A percentile compares a stretch with the other conserved stretches of the same genome.
phyloP scores from a whole-genome alignment of 179 eudicot species.

The Spergularia azorica region DNA sequence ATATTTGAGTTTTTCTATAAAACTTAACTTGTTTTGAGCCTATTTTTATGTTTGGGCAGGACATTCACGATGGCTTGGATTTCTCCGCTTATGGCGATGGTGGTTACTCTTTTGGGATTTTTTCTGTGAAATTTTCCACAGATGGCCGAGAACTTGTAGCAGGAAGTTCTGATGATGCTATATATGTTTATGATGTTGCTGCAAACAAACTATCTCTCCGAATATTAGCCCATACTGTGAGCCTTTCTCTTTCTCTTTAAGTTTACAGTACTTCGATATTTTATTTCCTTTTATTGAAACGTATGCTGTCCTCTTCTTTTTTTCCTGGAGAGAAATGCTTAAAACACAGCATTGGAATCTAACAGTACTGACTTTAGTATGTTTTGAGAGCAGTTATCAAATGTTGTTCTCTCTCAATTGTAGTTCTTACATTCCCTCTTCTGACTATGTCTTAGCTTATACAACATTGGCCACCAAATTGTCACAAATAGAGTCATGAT shows the following conservation, averaged over 20 bases:
- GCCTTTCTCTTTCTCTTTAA: not conserved
- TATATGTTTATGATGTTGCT: conserved; percentile 75
- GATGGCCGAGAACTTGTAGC: conserved; percentile 94
- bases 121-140: conserved; percentile 80
- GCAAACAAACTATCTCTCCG: conserved; percentile 52
- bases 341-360: not conserved
- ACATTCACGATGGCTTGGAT: conserved; percentile 84
- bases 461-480: too few species aligned
- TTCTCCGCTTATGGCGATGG: conserved; percentile 53
- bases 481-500: too few species aligned
- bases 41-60: conserved; percentile 43
- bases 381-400: too few species aligned
- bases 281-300: not conserved
- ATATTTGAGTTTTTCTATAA: not conserved
- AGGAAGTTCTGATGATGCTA: conserved; percentile 65
- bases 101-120: conserved; percentile 63
- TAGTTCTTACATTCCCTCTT: too few species aligned
- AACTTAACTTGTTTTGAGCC: not conserved
- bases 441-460: too few species aligned
- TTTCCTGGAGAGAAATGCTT: not conserved
- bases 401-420: too few species aligned
- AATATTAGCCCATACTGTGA: conserved; percentile 75
- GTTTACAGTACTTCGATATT: not conserved
- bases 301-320: not conserved
- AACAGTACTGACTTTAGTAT: too few species aligned